Conservation (phyloP, 1,139 yeast species). For the Yamadazyma membranifaciens region DNA sequence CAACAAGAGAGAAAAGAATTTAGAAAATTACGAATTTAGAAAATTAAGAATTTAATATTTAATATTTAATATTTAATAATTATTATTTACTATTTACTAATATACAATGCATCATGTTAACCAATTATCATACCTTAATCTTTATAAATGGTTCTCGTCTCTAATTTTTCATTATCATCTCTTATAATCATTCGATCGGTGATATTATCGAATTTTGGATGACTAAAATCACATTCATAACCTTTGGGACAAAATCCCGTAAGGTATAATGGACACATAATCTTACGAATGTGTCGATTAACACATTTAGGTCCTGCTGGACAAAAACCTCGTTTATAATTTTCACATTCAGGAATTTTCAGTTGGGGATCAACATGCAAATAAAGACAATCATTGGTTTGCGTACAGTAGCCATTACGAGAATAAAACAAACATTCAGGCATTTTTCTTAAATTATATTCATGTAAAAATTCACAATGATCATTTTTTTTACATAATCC, state of each 20-base stretch:
- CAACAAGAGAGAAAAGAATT: conserved; percentile 69
- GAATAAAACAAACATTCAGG: conserved; percentile 92
- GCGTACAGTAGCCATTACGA: conserved; percentile 90
- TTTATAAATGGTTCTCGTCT: conserved; percentile 3
- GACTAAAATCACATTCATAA: conserved; percentile 55
- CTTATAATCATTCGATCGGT: conserved; percentile 49
- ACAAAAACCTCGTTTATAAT: conserved; percentile 87
- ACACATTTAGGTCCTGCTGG: conserved; percentile 88
- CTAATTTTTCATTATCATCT: conserved; percentile 33
- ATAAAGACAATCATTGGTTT: conserved; percentile 91
- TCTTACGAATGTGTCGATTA: conserved; percentile 76
- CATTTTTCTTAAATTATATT: conserved; percentile 90
- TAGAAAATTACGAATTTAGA: conserved; percentile 42
- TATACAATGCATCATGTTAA: conserved; percentile 9
- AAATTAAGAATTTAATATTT: conserved; percentile 1
- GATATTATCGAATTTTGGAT: conserved; percentile 55
- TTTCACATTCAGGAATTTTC: conserved; percentile 83
- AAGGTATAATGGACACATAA: conserved; percentile 77
- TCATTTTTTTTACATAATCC: conserved; percentile 97
- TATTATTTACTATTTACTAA: conserved; percentile 4
- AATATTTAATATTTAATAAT: neutral
- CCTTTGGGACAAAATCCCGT: conserved; percentile 93
- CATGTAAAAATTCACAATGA: conserved; percentile 94
- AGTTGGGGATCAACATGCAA: conserved; percentile 88
- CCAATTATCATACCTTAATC: conserved; percentile 10